A percentile compares a stretch with the other conserved stretches of the same genome.
phyloP scores from a whole-genome alignment of 352 stramenopile species.

The Phytopythium chamaehyphon region DNA sequence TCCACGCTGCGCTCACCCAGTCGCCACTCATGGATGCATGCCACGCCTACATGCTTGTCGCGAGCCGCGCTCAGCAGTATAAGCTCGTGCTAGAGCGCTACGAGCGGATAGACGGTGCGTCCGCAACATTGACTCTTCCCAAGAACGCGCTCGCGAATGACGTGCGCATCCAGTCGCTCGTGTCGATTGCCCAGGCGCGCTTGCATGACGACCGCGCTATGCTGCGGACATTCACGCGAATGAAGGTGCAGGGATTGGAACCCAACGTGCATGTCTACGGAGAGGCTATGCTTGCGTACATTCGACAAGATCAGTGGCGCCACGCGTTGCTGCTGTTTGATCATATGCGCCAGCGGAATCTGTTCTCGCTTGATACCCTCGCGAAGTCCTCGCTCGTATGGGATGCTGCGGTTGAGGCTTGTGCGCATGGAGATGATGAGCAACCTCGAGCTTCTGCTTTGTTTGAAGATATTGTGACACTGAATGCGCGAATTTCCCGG shows the following conservation, averaged over 20 bases:
- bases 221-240: slow-evolving; percentile 60
- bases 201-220: slow-evolving; percentile 39
- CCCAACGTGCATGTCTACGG: slow-evolving; percentile 71
- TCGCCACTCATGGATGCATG: slow-evolving; percentile 21
- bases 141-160: slow-evolving; percentile 38
- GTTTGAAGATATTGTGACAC: slow-evolving; percentile 38
- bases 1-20: slow-evolving; percentile 3
- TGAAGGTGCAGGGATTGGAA: slow-evolving; percentile 66
- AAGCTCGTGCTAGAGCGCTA: slow-evolving; percentile 36
- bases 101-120: slow-evolving; percentile 6
- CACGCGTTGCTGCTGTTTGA: slow-evolving; percentile 74
- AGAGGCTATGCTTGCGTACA: slow-evolving; percentile 67
- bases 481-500: slow-evolving; percentile 38
- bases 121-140: not conserved
- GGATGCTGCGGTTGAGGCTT: slow-evolving; percentile 58
- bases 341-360: slow-evolving; percentile 53
- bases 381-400: slow-evolving; percentile 48
- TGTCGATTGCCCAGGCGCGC: slow-evolving; percentile 56
- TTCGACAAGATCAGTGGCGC: slow-evolving; percentile 53
- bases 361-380: slow-evolving; percentile 30
- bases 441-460: slow-evolving; percentile 35
- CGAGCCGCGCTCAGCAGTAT: slow-evolving; percentile 39
- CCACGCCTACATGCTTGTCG: slow-evolving; percentile 32
- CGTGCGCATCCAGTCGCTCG: slow-evolving; percentile 49
- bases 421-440: slow-evolving; percentile 35